These are phyloP conservation scores for Calocybe gambosa DNA, from an alignment of 1,284 basidiomycete species.

Conservation along the genomic window DNA sequence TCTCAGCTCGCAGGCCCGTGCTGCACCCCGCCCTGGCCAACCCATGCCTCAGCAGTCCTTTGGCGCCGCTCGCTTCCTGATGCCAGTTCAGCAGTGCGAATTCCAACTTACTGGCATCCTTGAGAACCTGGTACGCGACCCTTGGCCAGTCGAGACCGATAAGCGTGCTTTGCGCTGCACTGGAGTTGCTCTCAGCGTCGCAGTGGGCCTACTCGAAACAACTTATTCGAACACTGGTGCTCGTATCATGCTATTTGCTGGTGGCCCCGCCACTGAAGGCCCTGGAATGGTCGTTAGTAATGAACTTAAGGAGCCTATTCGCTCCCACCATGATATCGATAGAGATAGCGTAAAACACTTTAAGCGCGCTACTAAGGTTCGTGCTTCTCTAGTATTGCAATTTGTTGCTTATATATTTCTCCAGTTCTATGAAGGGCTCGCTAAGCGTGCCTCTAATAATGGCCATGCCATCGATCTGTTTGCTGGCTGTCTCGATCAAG, in stretches of 20 bases:
- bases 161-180: slow-evolving; percentile 95
- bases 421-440: slow-evolving; percentile 93
- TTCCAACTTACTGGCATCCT: slow-evolving; percentile 95
- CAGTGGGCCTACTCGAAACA: slow-evolving; percentile 92
- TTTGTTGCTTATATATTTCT: slow-evolving; percentile 3
- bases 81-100: slow-evolving; percentile 92
- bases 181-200: slow-evolving; percentile 91
- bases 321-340: slow-evolving; percentile 99
- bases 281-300: slow-evolving; percentile 96
- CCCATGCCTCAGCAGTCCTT: slow-evolving; percentile 80
- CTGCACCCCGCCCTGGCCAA: slow-evolving; percentile 80
- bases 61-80: slow-evolving; percentile 89
- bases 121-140: slow-evolving; percentile 86
- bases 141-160: slow-evolving; percentile 97
- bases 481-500: slow-evolving; percentile 96
- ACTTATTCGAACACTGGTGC: slow-evolving; percentile 96
- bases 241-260: slow-evolving; percentile 94
- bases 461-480: slow-evolving; percentile 96
- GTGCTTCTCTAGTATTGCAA: slow-evolving; percentile 13
- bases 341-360: slow-evolving; percentile 96
- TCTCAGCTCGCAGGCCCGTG: slow-evolving; percentile 70
- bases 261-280: slow-evolving; percentile 95
- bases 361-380: slow-evolving; percentile 92
- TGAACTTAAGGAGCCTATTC: slow-evolving; percentile 95
- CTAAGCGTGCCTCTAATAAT: slow-evolving; percentile 91